Percentiles rank a stretch among this genome's conserved stretches.
Evolutionary conservation across 169 alveolate genomes (phyloP).

Genomic region (Plasmodium cynomolgi): DNA sequence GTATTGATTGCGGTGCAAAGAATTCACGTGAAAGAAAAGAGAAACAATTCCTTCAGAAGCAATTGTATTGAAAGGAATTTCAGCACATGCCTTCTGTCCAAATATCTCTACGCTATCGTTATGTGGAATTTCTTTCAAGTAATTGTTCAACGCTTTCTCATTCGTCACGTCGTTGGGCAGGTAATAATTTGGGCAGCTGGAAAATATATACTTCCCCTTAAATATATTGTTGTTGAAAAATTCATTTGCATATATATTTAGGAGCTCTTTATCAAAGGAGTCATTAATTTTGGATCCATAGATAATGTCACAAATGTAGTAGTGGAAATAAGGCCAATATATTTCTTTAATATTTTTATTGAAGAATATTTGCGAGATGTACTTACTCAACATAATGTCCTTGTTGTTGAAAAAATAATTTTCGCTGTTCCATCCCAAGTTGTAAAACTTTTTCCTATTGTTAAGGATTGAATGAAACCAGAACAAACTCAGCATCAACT

Average conservation of each 20-base stretch:
- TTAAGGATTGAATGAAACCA: constrained; percentile 92
- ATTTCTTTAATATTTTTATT: constrained; percentile 68
- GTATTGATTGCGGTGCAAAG: constrained; percentile 44
- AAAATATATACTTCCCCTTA: constrained; percentile 73
- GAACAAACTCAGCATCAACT: constrained; percentile 90
- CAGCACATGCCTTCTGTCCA: constrained; percentile 70
- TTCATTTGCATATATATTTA: constrained; percentile 72
- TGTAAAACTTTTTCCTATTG: constrained; percentile 92
- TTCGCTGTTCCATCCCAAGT: constrained; percentile 92
- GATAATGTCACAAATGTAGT: constrained; percentile 71
- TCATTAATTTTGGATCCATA: constrained; percentile 73
- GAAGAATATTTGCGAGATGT: constrained; percentile 51
- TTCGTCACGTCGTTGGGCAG: constrained; percentile 48
- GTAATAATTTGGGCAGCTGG: constrained; percentile 49
- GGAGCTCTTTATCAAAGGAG: constrained; percentile 38
- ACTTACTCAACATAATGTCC: constrained; percentile 79
- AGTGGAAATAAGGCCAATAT: constrained; percentile 73
- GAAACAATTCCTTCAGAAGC: constrained; percentile 66
- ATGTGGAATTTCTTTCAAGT: constrained; percentile 75
- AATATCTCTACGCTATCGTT: constrained; percentile 62
- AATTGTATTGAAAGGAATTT: constrained; percentile 34
- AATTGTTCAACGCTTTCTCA: constrained; percentile 48
- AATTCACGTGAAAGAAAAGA: constrained; percentile 28
- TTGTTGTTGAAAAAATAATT: constrained; percentile 92
- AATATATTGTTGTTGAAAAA: constrained; percentile 71